Evolutionary conservation across 2,329 filamentous ascomycete species (phyloP).

Genomic region (Penicillium corylophilum): DNA sequence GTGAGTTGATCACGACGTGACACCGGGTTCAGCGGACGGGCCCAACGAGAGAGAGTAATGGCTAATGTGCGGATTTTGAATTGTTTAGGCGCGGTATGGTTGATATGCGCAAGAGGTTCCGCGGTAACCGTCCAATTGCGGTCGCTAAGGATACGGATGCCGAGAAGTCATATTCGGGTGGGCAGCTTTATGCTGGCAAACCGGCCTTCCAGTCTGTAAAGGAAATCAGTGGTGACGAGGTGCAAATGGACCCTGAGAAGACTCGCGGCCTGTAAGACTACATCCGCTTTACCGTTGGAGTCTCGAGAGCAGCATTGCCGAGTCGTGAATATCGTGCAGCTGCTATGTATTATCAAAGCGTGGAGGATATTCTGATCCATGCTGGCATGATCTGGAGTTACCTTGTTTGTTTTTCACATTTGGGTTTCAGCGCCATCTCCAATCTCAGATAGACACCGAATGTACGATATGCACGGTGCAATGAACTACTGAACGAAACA

Average conservation of each 20-base stretch:
- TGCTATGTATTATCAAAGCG: conserved; percentile 4
- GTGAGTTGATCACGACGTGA: conserved; percentile 31
- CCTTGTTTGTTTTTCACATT: conserved; percentile 1
- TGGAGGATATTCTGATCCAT: conserved; percentile 16
- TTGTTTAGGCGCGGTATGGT: conserved; percentile 71
- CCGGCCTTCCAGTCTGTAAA: conserved; percentile 67
- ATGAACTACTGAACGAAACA: neutral
- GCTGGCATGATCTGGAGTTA: conserved; percentile 28
- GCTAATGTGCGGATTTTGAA: conserved; percentile 4
- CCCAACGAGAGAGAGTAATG: neutral
- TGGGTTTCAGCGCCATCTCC: conserved; percentile 7
- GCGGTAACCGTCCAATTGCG: conserved; percentile 84
- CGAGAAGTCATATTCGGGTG: conserved; percentile 46
- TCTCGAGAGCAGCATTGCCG: neutral
- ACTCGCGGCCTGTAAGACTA: conserved; percentile 43
- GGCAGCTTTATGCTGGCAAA: conserved; percentile 77
- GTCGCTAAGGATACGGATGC: conserved; percentile 64
- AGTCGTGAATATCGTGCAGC: neutral
- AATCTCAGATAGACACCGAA: conserved; percentile 2
- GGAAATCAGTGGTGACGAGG: conserved; percentile 67
- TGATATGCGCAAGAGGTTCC: conserved; percentile 98
- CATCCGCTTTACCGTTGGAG: neutral
- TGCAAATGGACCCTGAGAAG: conserved; percentile 50
- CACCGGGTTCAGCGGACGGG: neutral
- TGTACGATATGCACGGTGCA: neutral